Conservation (phyloP, 1,139 yeast species). For the Geotrichum citri-aurantii region DNA sequence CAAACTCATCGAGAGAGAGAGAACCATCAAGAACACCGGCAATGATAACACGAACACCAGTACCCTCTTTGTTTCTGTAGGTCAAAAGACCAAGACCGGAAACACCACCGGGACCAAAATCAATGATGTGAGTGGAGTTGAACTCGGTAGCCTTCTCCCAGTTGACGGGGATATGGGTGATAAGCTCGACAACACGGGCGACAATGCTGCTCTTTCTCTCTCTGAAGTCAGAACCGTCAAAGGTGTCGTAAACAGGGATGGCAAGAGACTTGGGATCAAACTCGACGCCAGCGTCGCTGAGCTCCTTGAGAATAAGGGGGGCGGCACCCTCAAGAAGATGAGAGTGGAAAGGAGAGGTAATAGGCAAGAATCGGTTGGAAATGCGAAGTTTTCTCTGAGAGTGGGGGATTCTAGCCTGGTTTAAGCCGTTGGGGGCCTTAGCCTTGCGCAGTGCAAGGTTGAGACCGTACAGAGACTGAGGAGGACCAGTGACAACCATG, state of each 20-base stretch:
- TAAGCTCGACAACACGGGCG: constrained; percentile 68
- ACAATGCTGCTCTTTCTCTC: constrained; percentile 47
- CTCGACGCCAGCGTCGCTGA: constrained; percentile 50
- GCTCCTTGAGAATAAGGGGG: constrained; percentile 58
- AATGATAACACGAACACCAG: constrained; percentile 89
- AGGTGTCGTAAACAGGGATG: constrained; percentile 91
- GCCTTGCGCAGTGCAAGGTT: constrained; percentile 87
- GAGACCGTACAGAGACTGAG: constrained; percentile 96
- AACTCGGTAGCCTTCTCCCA: constrained; percentile 91
- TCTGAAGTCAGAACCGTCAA: constrained; percentile 75
- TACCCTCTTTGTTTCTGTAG: constrained; percentile 96
- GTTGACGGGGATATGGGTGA: constrained; percentile 82
- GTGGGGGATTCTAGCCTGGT: constrained; percentile 89
- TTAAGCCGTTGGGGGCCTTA: constrained; percentile 90
- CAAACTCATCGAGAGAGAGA: constrained; percentile 69
- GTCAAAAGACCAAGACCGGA: constrained; percentile 95
- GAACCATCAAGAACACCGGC: constrained; percentile 84
- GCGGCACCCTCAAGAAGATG: constrained; percentile 73
- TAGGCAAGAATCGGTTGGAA: constrained; percentile 90
- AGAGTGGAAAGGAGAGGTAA: constrained; percentile 95
- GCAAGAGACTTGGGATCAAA: constrained; percentile 53
- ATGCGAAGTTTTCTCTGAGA: constrained; percentile 90
- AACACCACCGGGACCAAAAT: constrained; percentile 98
- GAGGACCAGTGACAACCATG: constrained; percentile 95
- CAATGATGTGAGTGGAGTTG: constrained; percentile 79